Evolutionary conservation across 2,329 filamentous ascomycete species (phyloP), one percentile per base, ranked within the genome.

Genomic region (Colletotrichum tanaceti): DNA sequence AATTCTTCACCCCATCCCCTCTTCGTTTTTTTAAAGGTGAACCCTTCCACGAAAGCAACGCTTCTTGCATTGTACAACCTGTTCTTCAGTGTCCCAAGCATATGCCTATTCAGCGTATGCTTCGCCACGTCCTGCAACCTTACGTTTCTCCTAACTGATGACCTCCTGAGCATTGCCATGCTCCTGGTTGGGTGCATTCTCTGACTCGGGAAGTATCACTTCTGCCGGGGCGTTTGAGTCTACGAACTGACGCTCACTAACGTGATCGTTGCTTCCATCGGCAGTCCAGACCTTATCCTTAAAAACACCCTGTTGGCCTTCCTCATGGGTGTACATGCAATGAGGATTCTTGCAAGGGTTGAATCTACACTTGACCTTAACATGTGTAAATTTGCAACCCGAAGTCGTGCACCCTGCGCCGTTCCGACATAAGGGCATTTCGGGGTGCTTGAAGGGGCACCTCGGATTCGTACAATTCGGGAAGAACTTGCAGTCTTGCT

Each of bases 251-350:
- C 94, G 87, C 79, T 97, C 93, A 76, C 93, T 97, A 58, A 97
- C 90, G 78, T 97, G 93, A 65, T 87, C 83, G 73, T 85, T 76
- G 24, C 80, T 82, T 43, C 73, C 73, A 13, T 86, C 87, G 3
- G 93, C 87, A 20, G 90, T 94, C 95, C 95, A 98, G 35, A 97
- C 93, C 82, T 97, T 98, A 79, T 97, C 93, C 70, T 90, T 88
- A 80, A 94, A 95, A 16, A 87, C 89, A 58, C 92, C 93, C 73
- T 93, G 89, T 82, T 99, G 96, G 14, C 95, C 96, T 63, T 97
- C 93, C 47, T 90, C 91, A 79, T 99, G 96, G 79, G 94, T 94
- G 83, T 93, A 98, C 5, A 90, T 86, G 79, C 96, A 99, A 73
- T 84, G 87, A n/a, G 91, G 88, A 81, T 98, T 98, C 71, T 93